Evolutionary conservation across 2,329 filamentous ascomycete species (phyloP).

Genomic region (Apiospora malaysiana): DNA sequence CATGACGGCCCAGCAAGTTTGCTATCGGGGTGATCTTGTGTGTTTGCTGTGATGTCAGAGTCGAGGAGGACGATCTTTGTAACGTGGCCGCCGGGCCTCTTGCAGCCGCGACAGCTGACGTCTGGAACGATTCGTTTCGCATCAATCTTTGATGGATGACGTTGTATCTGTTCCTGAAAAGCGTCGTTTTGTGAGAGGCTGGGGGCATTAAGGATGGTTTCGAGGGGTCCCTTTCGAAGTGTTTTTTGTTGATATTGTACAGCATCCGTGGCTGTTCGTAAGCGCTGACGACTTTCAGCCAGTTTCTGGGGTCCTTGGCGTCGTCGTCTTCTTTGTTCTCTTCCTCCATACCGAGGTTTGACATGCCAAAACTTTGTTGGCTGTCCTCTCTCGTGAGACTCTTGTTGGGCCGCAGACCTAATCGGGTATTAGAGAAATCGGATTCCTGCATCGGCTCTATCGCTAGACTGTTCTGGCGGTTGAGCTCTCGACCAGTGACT

Average conservation of each 20-base stretch:
- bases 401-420: constrained; percentile 57
- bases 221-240: constrained; percentile 78
- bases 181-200: constrained; percentile 79
- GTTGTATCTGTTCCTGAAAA: constrained; percentile 91
- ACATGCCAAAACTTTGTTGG: constrained; percentile 69
- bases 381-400: constrained; percentile 62
- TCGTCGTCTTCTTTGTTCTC: constrained; percentile 67
- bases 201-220: constrained; percentile 76
- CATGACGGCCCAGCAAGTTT: constrained; percentile 77
- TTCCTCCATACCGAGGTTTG: constrained; percentile 57
- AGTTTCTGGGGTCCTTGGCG: constrained; percentile 74
- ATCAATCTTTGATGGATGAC: constrained; percentile 90
- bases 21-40: constrained; percentile 90
- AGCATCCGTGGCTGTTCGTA: constrained; percentile 83
- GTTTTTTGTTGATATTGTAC: constrained; percentile 83
- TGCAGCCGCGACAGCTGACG: constrained; percentile 72
- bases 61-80: constrained; percentile 62
- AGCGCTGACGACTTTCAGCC: constrained; percentile 83
- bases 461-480: constrained; percentile 68
- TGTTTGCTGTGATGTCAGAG: constrained; percentile 62
- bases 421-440: constrained; percentile 59
- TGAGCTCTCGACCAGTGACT: constrained; percentile 59
- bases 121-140: constrained; percentile 91
- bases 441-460: constrained; percentile 61
- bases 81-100: constrained; percentile 55